phyloP scores from a whole-genome alignment of 108 stramenopile species.

The Epithemia pelagica region DNA sequence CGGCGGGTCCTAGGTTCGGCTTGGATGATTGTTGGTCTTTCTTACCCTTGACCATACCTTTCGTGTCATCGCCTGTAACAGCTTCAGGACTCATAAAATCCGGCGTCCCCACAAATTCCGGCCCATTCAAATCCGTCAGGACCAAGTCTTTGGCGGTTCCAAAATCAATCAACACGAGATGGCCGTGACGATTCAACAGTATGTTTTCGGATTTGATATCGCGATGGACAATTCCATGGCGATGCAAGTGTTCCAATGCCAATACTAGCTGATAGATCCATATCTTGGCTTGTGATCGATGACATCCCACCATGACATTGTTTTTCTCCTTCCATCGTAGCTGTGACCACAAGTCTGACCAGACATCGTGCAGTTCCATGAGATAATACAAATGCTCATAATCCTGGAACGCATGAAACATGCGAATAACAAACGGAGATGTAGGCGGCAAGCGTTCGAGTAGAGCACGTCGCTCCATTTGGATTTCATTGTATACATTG shows the following conservation, averaged over 20 bases:
- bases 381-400: slow-evolving; percentile 84
- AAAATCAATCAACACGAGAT: slow-evolving; percentile 93
- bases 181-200: slow-evolving; percentile 57
- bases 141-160: slow-evolving; percentile 96
- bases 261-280: slow-evolving; percentile 80
- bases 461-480: slow-evolving; percentile 92
- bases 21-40: background rate
- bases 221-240: slow-evolving; percentile 90
- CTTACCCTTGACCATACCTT: slow-evolving; percentile 4
- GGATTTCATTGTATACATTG: slow-evolving; percentile 91
- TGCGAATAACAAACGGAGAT: slow-evolving; percentile 54
- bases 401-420: slow-evolving; percentile 77
- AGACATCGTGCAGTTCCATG: slow-evolving; percentile 79
- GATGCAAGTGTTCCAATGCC: slow-evolving; percentile 88
- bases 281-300: slow-evolving; percentile 59
- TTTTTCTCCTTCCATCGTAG: slow-evolving; percentile 25
- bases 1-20: slow-evolving; percentile 12
- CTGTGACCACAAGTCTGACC: slow-evolving; percentile 87
- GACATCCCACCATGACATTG: slow-evolving; percentile 61
- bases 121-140: slow-evolving; percentile 91
- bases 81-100: slow-evolving; percentile 98
- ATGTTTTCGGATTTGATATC: slow-evolving; percentile 97
- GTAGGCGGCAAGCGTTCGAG: slow-evolving; percentile 45
- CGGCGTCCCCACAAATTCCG: slow-evolving; percentile 98
- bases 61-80: slow-evolving; percentile 56